Evolutionary conservation across 768 basidiomycete species (phyloP).

Genomic region (Mycena albidolilacea): DNA sequence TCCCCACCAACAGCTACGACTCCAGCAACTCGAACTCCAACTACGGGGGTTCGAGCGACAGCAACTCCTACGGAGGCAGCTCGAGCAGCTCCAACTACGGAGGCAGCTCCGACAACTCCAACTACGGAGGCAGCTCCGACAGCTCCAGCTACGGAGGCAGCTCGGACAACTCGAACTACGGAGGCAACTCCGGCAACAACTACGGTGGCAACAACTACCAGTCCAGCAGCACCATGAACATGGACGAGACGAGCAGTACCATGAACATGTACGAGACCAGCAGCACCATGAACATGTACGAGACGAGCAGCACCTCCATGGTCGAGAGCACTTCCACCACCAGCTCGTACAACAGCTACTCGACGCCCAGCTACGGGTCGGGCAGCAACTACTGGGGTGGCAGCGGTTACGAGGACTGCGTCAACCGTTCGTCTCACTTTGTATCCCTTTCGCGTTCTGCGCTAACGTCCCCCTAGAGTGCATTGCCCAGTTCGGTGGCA

Average conservation of each 20-base stretch:
- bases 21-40: constrained; percentile 41
- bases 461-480: constrained; percentile 64
- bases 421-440: constrained; percentile 62
- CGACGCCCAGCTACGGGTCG: constrained; percentile 73
- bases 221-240: background rate
- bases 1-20: constrained; percentile 46
- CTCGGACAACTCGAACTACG: constrained; percentile 41
- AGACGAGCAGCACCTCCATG: constrained; percentile 54
- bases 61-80: constrained; percentile 35
- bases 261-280: constrained; percentile 4
- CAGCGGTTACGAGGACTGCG: constrained; percentile 75
- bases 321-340: constrained; percentile 36
- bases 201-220: background rate
- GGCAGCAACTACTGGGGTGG: constrained; percentile 72
- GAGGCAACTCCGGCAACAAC: constrained; percentile 37
- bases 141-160: constrained; percentile 38
- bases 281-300: background rate
- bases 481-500: constrained; percentile 68
- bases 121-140: background rate
- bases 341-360: constrained; percentile 48
- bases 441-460: background rate
- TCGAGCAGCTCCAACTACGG: constrained; percentile 36
- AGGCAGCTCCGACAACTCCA: constrained; percentile 42
- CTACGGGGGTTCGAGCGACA: constrained; percentile 41
- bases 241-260: background rate